phyloP scores from a whole-genome alignment of 1,284 basidiomycete genomes.

The Apiotrichum montevideense region DNA sequence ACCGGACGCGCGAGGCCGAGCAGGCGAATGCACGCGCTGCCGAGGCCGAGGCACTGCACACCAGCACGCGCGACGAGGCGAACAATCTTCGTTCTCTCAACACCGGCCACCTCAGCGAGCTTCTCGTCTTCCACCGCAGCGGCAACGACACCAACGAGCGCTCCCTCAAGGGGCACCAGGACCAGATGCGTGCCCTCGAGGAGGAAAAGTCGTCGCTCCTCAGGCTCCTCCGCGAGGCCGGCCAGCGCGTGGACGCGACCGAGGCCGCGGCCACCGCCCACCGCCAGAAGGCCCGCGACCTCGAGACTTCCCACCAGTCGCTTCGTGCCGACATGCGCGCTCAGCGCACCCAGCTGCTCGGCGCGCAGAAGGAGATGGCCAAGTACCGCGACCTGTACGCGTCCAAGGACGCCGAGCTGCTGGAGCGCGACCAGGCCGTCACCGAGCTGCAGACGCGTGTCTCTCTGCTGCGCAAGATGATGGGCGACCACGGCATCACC shows the following conservation, averaged over 20 bases:
- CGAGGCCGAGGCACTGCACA: conserved; percentile 78
- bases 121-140: conserved; percentile 76
- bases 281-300: conserved; percentile 59
- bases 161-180: conserved; percentile 62
- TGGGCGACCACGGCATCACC: conserved; percentile 79
- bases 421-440: conserved; percentile 61
- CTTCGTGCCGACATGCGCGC: conserved; percentile 72
- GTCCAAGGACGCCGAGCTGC: conserved; percentile 63
- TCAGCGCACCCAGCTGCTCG: conserved; percentile 69
- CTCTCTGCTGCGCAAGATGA: conserved; percentile 56
- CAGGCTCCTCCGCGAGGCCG: conserved; percentile 69
- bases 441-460: conserved; percentile 71
- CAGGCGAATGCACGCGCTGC: conserved; percentile 58
- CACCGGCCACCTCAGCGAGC: conserved; percentile 72
- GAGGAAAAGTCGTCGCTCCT: conserved; percentile 66
- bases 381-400: conserved; percentile 64
- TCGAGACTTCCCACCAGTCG: conserved; percentile 63
- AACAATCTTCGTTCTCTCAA: conserved; percentile 76
- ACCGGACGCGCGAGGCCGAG: conserved; percentile 64
- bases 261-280: conserved; percentile 66
- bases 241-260: conserved; percentile 62
- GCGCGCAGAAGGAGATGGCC: conserved; percentile 64
- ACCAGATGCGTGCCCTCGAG: conserved; percentile 74
- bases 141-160: conserved; percentile 73
- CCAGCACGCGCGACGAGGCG: conserved; percentile 82